Percentiles rank a stretch among this genome's conserved stretches.
These are phyloP conservation scores for Pichia cabralensis DNA, from an alignment of 805 yeast genomes.

Conservation along the genomic window DNA sequence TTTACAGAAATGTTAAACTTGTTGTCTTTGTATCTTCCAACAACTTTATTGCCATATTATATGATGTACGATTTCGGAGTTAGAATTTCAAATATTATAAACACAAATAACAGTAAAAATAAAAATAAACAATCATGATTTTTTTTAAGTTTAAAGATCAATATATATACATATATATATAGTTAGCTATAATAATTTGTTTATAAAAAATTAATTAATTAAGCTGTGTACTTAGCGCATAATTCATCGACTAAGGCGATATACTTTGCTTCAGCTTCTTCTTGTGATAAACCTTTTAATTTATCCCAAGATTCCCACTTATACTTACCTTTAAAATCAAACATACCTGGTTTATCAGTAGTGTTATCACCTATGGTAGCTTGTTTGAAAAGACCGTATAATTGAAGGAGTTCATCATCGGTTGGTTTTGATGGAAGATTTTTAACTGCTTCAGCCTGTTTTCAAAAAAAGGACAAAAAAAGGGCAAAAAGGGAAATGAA, in stretches of 20 bases:
- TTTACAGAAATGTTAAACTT: conserved; percentile 32
- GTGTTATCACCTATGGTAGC: conserved; percentile 93
- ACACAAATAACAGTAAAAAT: background rate
- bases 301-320: conserved; percentile 97
- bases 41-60: conserved; percentile 50
- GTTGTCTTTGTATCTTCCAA: conserved; percentile 55
- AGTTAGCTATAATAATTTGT: too few relatives aligned
- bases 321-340: conserved; percentile 90
- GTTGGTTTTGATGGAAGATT: conserved; percentile 65
- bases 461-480: background rate
- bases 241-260: conserved; percentile 59
- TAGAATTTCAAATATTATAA: conserved; percentile 6
- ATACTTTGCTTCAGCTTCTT: conserved; percentile 81
- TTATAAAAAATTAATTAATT: background rate
- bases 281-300: conserved; percentile 75
- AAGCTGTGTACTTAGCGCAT: conserved; percentile 35
- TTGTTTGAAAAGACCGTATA: conserved; percentile 93
- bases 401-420: conserved; percentile 76
- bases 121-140: too few relatives aligned
- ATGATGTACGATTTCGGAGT: conserved; percentile 37
- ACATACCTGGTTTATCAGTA: conserved; percentile 81
- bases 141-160: too few relatives aligned
- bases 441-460: conserved; percentile 72
- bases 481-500: too few relatives aligned
- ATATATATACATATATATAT: too few relatives aligned